phyloP scores from a whole-genome alignment of 768 basidiomycete genomes.

The Mycena alexandri region DNA sequence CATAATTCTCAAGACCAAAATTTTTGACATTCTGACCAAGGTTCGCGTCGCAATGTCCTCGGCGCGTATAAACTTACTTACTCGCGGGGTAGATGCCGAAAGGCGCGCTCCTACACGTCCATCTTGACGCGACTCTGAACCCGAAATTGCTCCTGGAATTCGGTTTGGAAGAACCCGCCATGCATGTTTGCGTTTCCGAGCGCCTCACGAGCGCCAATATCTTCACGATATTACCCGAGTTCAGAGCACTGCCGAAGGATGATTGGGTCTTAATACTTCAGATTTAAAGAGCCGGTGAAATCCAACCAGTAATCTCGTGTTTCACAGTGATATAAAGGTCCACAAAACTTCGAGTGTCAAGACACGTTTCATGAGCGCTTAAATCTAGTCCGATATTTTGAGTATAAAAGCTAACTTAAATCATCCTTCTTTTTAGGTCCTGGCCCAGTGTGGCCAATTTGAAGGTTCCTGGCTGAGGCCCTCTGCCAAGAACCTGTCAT shows the following conservation, averaged over 20 bases:
- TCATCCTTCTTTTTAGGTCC: too few relatives aligned
- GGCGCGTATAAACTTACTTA: neutral
- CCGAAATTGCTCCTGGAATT: slow-evolving; percentile 62
- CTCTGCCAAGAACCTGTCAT: too few relatives aligned
- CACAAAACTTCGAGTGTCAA: too few relatives aligned
- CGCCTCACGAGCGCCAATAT: slow-evolving; percentile 57
- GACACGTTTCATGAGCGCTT: too few relatives aligned
- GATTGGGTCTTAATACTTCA: slow-evolving; percentile 18
- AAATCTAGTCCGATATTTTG: too few relatives aligned
- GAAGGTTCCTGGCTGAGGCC: too few relatives aligned
- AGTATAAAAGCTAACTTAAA: too few relatives aligned
- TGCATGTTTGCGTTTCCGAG: slow-evolving; percentile 67
- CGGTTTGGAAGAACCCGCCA: slow-evolving; percentile 66
- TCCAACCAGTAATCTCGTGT: too few relatives aligned
- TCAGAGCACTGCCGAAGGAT: slow-evolving; percentile 55
- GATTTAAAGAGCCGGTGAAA: too few relatives aligned
- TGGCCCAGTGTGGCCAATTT: too few relatives aligned
- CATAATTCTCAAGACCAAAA: slow-evolving; percentile 69
- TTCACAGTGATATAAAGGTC: too few relatives aligned
- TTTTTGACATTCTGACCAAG: slow-evolving; percentile 74
- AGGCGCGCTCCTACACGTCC: slow-evolving; percentile 79
- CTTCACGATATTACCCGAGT: slow-evolving; percentile 59
- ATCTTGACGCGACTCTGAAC: slow-evolving; percentile 79
- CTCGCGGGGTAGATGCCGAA: slow-evolving; percentile 74
- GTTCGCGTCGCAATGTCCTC: slow-evolving; percentile 44